Evolutionary conservation across 331 rosid genomes (phyloP).

Genomic region (Ulmus americana): DNA sequence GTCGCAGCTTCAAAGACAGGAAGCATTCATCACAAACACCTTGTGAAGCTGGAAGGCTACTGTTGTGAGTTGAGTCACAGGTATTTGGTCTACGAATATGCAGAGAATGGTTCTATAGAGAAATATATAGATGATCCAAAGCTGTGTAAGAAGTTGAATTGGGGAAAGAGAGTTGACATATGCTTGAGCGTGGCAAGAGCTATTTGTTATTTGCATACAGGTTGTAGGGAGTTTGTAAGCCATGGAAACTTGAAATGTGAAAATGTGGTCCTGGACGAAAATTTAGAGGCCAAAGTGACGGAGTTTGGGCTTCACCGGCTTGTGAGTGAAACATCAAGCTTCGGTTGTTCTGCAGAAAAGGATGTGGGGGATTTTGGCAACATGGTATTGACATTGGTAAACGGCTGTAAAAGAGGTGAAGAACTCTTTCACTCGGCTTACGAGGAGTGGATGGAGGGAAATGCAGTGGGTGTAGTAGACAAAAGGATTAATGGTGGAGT

Average conservation of each 20-base stretch:
- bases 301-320: slow-evolving; percentile 52
- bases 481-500: slow-evolving; percentile 38
- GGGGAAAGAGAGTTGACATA: slow-evolving; percentile 65
- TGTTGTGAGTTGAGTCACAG: slow-evolving; percentile 59
- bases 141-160: slow-evolving; percentile 55
- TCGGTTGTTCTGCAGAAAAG: slow-evolving; percentile 47
- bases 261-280: slow-evolving; percentile 58
- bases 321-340: slow-evolving; percentile 27
- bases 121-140: slow-evolving; percentile 39
- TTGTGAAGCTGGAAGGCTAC: slow-evolving; percentile 74
- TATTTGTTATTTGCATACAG: slow-evolving; percentile 61
- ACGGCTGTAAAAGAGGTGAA: slow-evolving; percentile 33
- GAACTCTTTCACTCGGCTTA: slow-evolving; percentile 53
- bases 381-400: slow-evolving; percentile 46
- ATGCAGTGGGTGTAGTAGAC: slow-evolving; percentile 44
- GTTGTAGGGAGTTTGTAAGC: slow-evolving; percentile 66
- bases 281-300: slow-evolving; percentile 49
- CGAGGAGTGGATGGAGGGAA: slow-evolving; percentile 54
- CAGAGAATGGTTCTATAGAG: slow-evolving; percentile 49
- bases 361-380: slow-evolving; percentile 70
- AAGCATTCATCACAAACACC: slow-evolving; percentile 66
- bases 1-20: slow-evolving; percentile 51
- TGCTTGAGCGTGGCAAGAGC: slow-evolving; percentile 68
- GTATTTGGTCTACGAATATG: slow-evolving; percentile 53
- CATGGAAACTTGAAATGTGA: slow-evolving; percentile 66